Base-by-base conservation (phyloP, 768 basidiomycete genomes). In the Pholiota microspora region DNA sequence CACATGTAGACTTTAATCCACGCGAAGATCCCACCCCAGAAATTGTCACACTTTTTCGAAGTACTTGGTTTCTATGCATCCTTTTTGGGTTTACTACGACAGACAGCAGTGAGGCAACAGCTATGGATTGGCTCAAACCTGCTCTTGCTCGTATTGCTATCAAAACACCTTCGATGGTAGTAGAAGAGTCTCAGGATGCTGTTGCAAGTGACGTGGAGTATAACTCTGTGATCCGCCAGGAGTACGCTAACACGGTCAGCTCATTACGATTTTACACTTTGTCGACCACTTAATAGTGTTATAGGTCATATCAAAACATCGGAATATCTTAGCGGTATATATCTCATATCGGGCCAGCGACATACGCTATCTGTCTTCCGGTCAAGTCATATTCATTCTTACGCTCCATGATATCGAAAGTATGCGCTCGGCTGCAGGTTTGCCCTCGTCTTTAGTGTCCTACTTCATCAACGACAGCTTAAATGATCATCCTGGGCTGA, bases 11-110 rank as follows among this genome's bases (percentile, higher is more conserved):
- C 55, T 90, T 89, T 68, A 77, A 79, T 42, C 83, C 88, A 1
- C 79, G 84, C 29, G 49, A 75, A 15, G 69, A 77, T 24, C 70
- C 84, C 16, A 76, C 85, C 0, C 65, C 83, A 4, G 84, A 84
- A 21, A 66, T 92, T 10, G 84, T 88, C 9, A 75, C 84, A 4
- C 74, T 93, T 18, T 98, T 97, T 80, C 83, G 94, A 40, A 94
- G 92, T 64, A 78, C 94, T 71, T 99, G 96, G 96, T 94, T 95
- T 70, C 71, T 98, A 16, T 94, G 92, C 66, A 82, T 90, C 23
- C 80, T 96, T 13, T 94, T 96, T 62, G 82, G 87, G 18, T 89
- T 98, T 61, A 87, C 92, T 2, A 72, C 71, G 5, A 70, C 75
- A 16, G 76, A 78, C 29, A 76, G 77, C 28, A 76, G 73, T 18